Conservation (phyloP, 2,329 filamentous ascomycete species). For the Alternaria viburni region DNA sequence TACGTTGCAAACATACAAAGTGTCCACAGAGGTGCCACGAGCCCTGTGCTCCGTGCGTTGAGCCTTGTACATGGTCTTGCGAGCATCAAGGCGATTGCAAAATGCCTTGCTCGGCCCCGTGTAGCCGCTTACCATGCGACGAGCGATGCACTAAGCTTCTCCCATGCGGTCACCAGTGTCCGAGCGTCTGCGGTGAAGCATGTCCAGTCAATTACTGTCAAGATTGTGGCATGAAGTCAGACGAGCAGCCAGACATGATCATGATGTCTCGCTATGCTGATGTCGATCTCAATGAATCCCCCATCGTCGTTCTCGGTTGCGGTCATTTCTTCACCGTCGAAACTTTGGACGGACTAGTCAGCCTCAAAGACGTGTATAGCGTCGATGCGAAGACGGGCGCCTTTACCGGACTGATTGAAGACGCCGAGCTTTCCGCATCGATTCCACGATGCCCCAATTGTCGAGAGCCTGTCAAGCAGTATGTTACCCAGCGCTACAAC, state of each 20-base stretch:
- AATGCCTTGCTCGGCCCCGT: constrained; percentile 46
- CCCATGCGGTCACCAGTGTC: constrained; percentile 42
- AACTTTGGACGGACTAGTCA: constrained; percentile 37
- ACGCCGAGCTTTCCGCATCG: constrained; percentile 21
- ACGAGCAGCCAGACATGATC: constrained; percentile 34
- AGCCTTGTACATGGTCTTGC: constrained; percentile 44
- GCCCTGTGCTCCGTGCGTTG: constrained; percentile 42
- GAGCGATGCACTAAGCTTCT: constrained; percentile 35
- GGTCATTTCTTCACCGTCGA: constrained; percentile 43
- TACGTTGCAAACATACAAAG: constrained; percentile 35
- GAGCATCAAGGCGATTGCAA: constrained; percentile 41
- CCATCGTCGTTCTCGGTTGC: constrained; percentile 34
- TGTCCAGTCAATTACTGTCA: constrained; percentile 35
- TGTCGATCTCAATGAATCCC: constrained; percentile 36
- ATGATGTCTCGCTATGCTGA: constrained; percentile 30
- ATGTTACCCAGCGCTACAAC: constrained; percentile 46
- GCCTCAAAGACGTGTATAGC: constrained; percentile 34
- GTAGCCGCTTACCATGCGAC: constrained; percentile 39
- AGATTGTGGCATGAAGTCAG: constrained; percentile 24
- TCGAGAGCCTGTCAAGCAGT: constrained; percentile 40
- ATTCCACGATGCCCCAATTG: constrained; percentile 46
- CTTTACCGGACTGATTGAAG: constrained; percentile 35
- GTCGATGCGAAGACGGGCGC: constrained; percentile 16
- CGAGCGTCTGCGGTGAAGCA: constrained; percentile 38
- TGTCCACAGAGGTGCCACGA: constrained; percentile 39